phyloP scores from a whole-genome alignment of 192 early-diverging fungal genomes.

The Lobosporangium transversale region DNA sequence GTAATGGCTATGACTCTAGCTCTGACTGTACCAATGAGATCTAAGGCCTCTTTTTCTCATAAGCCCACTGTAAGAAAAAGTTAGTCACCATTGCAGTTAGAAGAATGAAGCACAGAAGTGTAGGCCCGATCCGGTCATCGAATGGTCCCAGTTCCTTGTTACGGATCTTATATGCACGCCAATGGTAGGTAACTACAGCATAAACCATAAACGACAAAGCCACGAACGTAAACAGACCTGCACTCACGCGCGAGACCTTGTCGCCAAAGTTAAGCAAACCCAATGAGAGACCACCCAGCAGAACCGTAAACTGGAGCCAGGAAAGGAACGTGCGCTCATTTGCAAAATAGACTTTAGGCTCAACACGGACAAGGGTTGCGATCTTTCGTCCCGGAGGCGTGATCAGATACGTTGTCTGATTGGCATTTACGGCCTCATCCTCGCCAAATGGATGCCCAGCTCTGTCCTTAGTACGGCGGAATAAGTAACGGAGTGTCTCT shows the following conservation, averaged over 20 bases:
- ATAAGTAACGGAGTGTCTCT: slow-evolving; percentile 49
- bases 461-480: slow-evolving; percentile 36
- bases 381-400: slow-evolving; percentile 62
- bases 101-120: neutral
- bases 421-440: slow-evolving; percentile 1
- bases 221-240: slow-evolving; percentile 75
- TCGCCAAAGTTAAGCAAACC: slow-evolving; percentile 87
- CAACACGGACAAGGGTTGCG: slow-evolving; percentile 71
- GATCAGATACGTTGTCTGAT: slow-evolving; percentile 37
- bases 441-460: slow-evolving; percentile 30
- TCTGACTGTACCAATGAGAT: slow-evolving; percentile 77
- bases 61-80: slow-evolving; percentile 49
- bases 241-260: slow-evolving; percentile 72
- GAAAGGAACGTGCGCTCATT: slow-evolving; percentile 94
- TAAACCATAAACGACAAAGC: slow-evolving; percentile 84
- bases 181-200: slow-evolving; percentile 79
- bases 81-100: neutral
- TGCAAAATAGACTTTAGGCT: slow-evolving; percentile 93
- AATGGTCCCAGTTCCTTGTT: slow-evolving; percentile 78
- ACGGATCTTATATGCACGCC: slow-evolving; percentile 82
- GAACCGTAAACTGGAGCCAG: slow-evolving; percentile 84
- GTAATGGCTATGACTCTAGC: slow-evolving; percentile 77
- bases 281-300: slow-evolving; percentile 76
- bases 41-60: slow-evolving; percentile 47
- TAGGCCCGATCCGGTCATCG: neutral